Evolutionary conservation across 2,329 filamentous ascomycete genomes (phyloP), one percentile per base, ranked within the genome.

Genomic region (Penicillium sp.): DNA sequence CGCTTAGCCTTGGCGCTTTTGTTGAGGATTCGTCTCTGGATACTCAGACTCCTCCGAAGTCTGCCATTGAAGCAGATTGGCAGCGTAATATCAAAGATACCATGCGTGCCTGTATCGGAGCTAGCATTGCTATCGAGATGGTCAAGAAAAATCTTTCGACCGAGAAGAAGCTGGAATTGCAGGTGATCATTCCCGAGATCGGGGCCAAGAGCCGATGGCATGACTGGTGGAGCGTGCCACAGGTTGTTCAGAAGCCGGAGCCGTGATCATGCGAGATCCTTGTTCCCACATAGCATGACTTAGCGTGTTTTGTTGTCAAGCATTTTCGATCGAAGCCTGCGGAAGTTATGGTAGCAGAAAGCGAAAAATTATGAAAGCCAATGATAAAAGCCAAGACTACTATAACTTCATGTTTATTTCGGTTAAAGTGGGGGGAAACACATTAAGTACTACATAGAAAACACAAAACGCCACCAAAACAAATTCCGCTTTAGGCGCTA

Each of bases 61-160:
- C 27, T 78, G 84, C 59, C 74, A 82, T 71, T 45, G 82, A 89
- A 64, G 83, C 82, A 11, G 81, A 85, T 54, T 92, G 89, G 88
- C 70, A 82, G 19, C 77, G 76, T 23, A 80, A 84, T 23, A 78
- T 83, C 11, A 88, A 85, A 70, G 81, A 84, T 59, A 83, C 82
- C 10, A 79, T 90, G 66, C 86, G 86, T 67, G 85, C 88, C n/a
- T 88, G 86, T 63, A 92, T 93, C 59, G 86, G 85, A 9, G 81
- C 88, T 1, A 85, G 85, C 6, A 83, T 92, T 61, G 85, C 87
- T 0, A 81, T 91, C 44, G 81, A 81, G 25, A 80, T 79, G 1
- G 72, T 89, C 48, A 83, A 82, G 66, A 88, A 86, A 70, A 82
- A 81, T 2, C 65, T 88, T 9, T 75, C 78, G 10, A 49, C 44